Percentiles rank a stretch among this genome's conserved stretches.
phyloP scores from a whole-genome alignment of 2,329 filamentous ascomycete species.

The Lasiodiplodia theobromae region DNA sequence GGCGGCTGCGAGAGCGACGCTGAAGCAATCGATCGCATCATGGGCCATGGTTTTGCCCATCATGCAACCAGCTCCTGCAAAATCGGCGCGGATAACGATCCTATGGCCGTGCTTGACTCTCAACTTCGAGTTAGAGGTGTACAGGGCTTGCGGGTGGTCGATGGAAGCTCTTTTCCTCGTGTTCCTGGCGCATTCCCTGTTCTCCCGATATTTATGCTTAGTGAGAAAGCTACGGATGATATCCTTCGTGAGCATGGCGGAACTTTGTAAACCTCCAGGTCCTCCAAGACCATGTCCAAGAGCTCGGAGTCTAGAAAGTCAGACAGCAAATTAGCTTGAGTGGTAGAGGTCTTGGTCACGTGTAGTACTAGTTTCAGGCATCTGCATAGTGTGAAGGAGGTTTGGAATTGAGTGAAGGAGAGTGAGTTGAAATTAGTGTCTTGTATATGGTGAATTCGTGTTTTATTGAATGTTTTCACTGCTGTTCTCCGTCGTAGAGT shows the following conservation, averaged over 20 bases:
- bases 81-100: slow-evolving; percentile 62
- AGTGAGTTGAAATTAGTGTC: too few relatives aligned
- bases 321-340: too few relatives aligned
- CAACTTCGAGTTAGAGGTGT: slow-evolving; percentile 65
- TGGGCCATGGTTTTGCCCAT: slow-evolving; percentile 51
- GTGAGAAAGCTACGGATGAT: slow-evolving; percentile 67
- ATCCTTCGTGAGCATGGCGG: background rate
- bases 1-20: slow-evolving; percentile 49
- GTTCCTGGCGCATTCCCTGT: slow-evolving; percentile 64
- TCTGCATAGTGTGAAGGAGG: too few relatives aligned
- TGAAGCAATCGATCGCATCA: slow-evolving; percentile 47
- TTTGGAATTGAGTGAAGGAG: too few relatives aligned
- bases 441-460: too few relatives aligned
- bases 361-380: too few relatives aligned
- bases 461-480: too few relatives aligned
- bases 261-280: background rate
- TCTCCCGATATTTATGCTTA: slow-evolving; percentile 62
- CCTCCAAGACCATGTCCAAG: too few relatives aligned
- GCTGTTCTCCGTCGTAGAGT: too few relatives aligned
- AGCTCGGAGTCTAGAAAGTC: too few relatives aligned
- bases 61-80: slow-evolving; percentile 63
- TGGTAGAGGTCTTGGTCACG: too few relatives aligned
- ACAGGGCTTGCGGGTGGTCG: slow-evolving; percentile 64
- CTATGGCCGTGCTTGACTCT: slow-evolving; percentile 62
- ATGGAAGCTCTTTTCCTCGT: slow-evolving; percentile 64